These are phyloP conservation scores for Aspergillus costaricaensis DNA, from an alignment of 2,329 filamentous ascomycete genomes.

Conservation along the genomic window DNA sequence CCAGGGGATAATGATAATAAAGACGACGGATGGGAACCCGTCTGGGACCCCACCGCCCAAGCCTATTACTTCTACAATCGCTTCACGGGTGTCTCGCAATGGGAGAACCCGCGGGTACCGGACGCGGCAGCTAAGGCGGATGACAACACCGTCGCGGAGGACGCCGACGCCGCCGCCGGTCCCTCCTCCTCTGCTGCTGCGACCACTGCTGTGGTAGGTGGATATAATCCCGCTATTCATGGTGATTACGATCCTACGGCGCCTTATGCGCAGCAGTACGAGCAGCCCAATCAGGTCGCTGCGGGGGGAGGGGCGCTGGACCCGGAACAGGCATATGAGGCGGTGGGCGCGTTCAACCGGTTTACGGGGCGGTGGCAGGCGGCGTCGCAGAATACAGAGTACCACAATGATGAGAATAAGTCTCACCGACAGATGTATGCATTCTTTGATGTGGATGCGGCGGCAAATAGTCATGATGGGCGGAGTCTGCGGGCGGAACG, in stretches of 20 bases:
- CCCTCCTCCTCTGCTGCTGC: neutral
- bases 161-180: neutral
- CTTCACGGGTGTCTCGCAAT: slow-evolving; percentile 72
- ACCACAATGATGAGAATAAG: slow-evolving; percentile 85
- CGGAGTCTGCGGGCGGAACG: slow-evolving; percentile 89
- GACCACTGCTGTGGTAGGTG: slow-evolving; percentile 56
- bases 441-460: slow-evolving; percentile 94
- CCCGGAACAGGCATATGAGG: slow-evolving; percentile 59
- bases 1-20: slow-evolving; percentile 44
- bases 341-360: slow-evolving; percentile 81
- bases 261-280: slow-evolving; percentile 75
- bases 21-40: slow-evolving; percentile 75
- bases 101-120: slow-evolving; percentile 81
- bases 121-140: slow-evolving; percentile 36
- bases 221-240: slow-evolving; percentile 95
- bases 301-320: slow-evolving; percentile 38
- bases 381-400: slow-evolving; percentile 66
- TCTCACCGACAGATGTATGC: slow-evolving; percentile 84
- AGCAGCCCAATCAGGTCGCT: slow-evolving; percentile 36
- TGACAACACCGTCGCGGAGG: slow-evolving; percentile 19
- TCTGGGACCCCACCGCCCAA: slow-evolving; percentile 70
- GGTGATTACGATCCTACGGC: slow-evolving; percentile 95
- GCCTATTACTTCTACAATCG: slow-evolving; percentile 85
- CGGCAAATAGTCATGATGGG: slow-evolving; percentile 87
- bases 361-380: slow-evolving; percentile 84